Percentiles rank a stretch among this genome's conserved stretches.
Evolutionary conservation across 768 basidiomycete species (phyloP).

Genomic region (Tylopilus sp.): DNA sequence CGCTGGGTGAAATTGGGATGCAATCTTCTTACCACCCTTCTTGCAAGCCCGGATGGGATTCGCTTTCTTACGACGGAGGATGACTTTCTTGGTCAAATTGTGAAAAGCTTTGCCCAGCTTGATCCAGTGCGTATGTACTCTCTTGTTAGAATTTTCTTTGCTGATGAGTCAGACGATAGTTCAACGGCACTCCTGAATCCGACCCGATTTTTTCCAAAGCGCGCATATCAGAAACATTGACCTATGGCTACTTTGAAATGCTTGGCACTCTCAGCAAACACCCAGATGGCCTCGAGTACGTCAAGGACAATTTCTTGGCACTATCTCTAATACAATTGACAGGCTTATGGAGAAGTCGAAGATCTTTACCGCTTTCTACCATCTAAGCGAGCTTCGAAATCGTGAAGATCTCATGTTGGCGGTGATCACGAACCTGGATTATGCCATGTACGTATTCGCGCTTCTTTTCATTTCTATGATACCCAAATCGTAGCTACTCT

Average conservation of each 20-base stretch:
- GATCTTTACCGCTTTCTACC: slow-evolving; percentile 95
- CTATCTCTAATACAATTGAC: not conserved
- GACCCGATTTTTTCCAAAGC: slow-evolving; percentile 85
- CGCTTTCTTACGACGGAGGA: slow-evolving; percentile 82
- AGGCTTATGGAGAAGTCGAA: slow-evolving; percentile 90
- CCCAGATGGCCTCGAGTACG: slow-evolving; percentile 86
- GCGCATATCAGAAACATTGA: slow-evolving; percentile 76
- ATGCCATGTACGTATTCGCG: slow-evolving; percentile 62
- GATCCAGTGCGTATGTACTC: slow-evolving; percentile 69
- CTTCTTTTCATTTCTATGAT: not conserved
- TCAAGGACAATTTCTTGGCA: slow-evolving; percentile 5
- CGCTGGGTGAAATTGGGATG: slow-evolving; percentile 88
- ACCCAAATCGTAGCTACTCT: slow-evolving; percentile 3
- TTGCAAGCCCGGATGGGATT: slow-evolving; percentile 79
- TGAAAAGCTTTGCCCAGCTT: slow-evolving; percentile 84
- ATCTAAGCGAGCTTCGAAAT: slow-evolving; percentile 84
- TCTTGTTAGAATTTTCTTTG: not conserved
- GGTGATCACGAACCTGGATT: slow-evolving; percentile 90
- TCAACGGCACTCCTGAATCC: slow-evolving; percentile 65
- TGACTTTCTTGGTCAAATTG: slow-evolving; percentile 77
- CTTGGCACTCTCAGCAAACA: slow-evolving; percentile 87
- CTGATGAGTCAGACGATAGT: slow-evolving; percentile 40
- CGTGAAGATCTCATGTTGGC: slow-evolving; percentile 90
- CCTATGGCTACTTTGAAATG: slow-evolving; percentile 94
- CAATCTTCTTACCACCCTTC: slow-evolving; percentile 74